Conservation (phyloP, 257 asterid genomes). For the Leonotis leonurus region DNA sequence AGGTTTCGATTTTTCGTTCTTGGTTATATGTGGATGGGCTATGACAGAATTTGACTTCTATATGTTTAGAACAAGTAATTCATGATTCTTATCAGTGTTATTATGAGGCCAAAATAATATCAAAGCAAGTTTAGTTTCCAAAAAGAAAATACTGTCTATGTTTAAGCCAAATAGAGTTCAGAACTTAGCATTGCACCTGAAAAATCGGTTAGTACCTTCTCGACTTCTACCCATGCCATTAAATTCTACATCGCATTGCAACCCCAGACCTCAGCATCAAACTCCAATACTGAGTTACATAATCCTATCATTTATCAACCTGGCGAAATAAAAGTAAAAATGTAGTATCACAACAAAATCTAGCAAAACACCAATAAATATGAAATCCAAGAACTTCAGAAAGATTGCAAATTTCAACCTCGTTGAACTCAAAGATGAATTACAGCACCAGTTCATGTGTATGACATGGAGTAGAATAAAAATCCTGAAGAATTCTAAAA, state of each 20-base stretch:
- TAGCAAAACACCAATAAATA: neutral
- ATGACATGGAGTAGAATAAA: neutral
- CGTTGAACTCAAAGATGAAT: neutral
- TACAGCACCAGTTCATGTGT: constrained; percentile 8
- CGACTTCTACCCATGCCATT: neutral
- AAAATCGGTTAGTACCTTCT: neutral
- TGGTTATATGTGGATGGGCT: neutral
- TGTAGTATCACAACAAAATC: neutral
- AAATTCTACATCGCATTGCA: neutral
- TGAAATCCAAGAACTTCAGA: neutral
- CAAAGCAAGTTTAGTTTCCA: neutral
- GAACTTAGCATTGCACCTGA: neutral
- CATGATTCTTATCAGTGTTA: neutral
- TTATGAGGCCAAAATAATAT: neutral
- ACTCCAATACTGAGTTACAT: neutral
- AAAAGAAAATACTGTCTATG: neutral
- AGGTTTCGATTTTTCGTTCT: neutral
- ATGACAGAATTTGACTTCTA: neutral
- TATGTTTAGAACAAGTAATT: neutral
- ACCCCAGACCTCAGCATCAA: neutral
- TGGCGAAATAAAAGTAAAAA: neutral
- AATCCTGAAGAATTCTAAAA: constrained; percentile 20
- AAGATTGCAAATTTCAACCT: neutral
- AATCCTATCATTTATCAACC: neutral
- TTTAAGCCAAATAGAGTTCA: neutral